These are phyloP conservation scores for Papilionanthe hybrid DNA, from an alignment of 116 monocot genomes.

Conservation along the genomic window DNA sequence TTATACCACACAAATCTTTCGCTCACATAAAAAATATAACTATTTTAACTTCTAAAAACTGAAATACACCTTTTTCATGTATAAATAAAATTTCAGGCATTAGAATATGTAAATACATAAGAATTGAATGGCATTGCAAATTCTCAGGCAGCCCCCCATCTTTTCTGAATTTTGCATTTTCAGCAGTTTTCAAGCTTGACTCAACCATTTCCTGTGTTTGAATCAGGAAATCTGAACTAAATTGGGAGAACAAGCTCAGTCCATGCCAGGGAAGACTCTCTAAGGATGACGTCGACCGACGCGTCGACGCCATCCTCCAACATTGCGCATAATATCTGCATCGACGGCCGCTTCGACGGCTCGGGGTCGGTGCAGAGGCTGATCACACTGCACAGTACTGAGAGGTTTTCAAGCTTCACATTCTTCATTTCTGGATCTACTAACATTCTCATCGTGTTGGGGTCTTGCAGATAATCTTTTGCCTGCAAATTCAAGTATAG, in stretches of 20 bases:
- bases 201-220: too few relatives aligned
- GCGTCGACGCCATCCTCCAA: constrained; percentile 79
- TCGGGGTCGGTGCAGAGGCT: constrained; percentile 66
- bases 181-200: too few relatives aligned
- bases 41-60: too few relatives aligned
- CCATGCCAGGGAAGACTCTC: constrained; percentile 77
- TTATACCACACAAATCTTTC: too few relatives aligned
- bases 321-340: constrained; percentile 65
- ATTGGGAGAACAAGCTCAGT: constrained; percentile 56
- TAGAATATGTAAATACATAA: too few relatives aligned
- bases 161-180: too few relatives aligned
- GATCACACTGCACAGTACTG: constrained; percentile 54
- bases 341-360: constrained; percentile 68
- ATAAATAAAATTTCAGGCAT: too few relatives aligned
- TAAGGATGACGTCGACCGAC: constrained; percentile 43
- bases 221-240: constrained; percentile 7
- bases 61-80: too few relatives aligned
- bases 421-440: constrained; percentile 65
- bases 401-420: constrained; percentile 59
- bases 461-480: constrained; percentile 43
- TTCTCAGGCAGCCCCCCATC: too few relatives aligned
- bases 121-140: too few relatives aligned
- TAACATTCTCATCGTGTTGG: constrained; percentile 44
- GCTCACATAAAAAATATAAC: too few relatives aligned
- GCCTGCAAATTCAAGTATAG: constrained; percentile 41